Conservation (phyloP, 176 grass and related monocot species). For the Paspalum notatum region DNA sequence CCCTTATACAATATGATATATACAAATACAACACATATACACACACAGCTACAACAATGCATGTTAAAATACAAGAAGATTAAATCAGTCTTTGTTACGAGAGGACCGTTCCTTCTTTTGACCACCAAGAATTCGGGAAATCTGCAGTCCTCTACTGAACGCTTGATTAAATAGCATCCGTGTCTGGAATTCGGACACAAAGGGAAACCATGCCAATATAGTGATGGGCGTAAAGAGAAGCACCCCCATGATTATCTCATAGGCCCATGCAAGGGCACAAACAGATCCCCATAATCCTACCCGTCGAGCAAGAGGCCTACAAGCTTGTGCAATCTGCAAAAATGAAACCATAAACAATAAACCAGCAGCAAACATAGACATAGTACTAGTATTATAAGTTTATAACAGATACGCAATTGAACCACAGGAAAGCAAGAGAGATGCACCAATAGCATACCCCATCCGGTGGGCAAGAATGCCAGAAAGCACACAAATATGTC, state of each 20-base stretch:
- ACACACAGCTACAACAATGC: constrained; percentile 29
- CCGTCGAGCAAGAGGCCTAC: constrained; percentile 45
- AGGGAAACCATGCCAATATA: constrained; percentile 87
- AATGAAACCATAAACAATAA: constrained; percentile 7
- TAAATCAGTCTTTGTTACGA: constrained; percentile 64
- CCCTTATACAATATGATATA: too few relatives aligned
- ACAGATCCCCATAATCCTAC: constrained; percentile 79
- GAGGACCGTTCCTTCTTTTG: constrained; percentile 67
- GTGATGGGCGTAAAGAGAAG: constrained; percentile 71
- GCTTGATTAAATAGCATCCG: constrained; percentile 96
- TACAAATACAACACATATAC: too few relatives aligned
- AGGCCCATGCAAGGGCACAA: constrained; percentile 77
- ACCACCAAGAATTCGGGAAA: constrained; percentile 87
- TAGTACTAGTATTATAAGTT: not conserved
- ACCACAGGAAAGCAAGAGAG: constrained; percentile 20
- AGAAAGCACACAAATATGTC: constrained; percentile 82
- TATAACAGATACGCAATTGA: constrained; percentile 21
- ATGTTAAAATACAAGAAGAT: not conserved
- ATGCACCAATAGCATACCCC: constrained; percentile 85
- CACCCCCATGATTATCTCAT: constrained; percentile 79
- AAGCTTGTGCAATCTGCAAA: constrained; percentile 82
- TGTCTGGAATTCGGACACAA: constrained; percentile 87
- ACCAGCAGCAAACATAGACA: not conserved
- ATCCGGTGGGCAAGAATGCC: constrained; percentile 89
- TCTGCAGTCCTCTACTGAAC: constrained; percentile 89